These are phyloP conservation scores for Chlorella variabilis DNA, from an alignment of 163 green algal species.

Conservation along the genomic window DNA sequence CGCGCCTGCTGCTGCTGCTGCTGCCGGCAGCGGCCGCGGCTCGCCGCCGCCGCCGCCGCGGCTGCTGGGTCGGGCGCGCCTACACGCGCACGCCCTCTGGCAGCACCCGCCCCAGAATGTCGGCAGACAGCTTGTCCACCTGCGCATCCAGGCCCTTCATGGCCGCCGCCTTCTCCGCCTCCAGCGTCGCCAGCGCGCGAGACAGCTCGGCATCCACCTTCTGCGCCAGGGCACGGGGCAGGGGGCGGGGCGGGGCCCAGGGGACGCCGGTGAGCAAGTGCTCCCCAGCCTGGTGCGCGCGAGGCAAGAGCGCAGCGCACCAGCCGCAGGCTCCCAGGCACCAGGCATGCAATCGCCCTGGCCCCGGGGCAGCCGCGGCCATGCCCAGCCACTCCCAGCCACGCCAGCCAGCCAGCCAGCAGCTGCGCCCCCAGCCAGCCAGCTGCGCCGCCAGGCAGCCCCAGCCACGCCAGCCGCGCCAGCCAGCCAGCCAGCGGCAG, in stretches of 20 bases:
- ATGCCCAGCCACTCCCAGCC: slow-evolving; percentile 69
- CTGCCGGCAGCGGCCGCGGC: too few species aligned
- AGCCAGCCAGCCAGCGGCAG: background rate
- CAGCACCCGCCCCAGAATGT: slow-evolving; percentile 92
- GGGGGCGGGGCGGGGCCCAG: slow-evolving; percentile 33
- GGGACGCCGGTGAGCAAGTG: slow-evolving; percentile 56
- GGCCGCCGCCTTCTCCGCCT: slow-evolving; percentile 85
- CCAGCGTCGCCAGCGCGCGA: slow-evolving; percentile 73
- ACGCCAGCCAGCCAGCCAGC: background rate
- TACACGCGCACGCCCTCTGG: slow-evolving; percentile 82
- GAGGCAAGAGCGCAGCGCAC: too few species aligned
- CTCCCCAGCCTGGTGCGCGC: too few species aligned
- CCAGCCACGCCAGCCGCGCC: too few species aligned
- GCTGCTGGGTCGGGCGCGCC: background rate
- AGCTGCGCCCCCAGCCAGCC: background rate
- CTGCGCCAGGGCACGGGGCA: slow-evolving; percentile 51
- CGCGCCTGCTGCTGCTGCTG: too few species aligned
- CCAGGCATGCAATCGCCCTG: slow-evolving; percentile 60
- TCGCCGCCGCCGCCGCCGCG: too few species aligned
- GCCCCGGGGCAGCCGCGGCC: slow-evolving; percentile 43
- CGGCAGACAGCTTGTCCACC: slow-evolving; percentile 83
- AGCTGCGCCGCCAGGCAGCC: background rate
- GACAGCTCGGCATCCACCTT: slow-evolving; percentile 89
- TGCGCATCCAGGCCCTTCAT: slow-evolving; percentile 78
- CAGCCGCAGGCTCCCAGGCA: too few species aligned